These are phyloP conservation scores for Clavispora phyllophila DNA, from an alignment of 805 yeast genomes.

Conservation along the genomic window DNA sequence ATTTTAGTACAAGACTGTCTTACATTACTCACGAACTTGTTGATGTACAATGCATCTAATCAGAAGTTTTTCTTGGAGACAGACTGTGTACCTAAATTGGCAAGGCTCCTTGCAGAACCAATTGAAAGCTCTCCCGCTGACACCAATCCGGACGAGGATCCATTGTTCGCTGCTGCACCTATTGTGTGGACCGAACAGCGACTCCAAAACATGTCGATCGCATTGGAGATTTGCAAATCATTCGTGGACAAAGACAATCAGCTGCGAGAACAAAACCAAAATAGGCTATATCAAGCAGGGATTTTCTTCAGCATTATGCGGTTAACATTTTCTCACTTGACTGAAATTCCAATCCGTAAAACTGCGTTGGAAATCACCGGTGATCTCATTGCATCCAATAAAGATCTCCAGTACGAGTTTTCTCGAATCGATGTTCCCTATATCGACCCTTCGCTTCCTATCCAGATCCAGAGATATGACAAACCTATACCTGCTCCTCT, in stretches of 20 bases:
- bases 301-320: constrained; percentile 62
- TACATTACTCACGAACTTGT: constrained; percentile 62
- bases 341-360: constrained; percentile 64
- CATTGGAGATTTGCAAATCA: constrained; percentile 66
- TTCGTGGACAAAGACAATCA: constrained; percentile 72
- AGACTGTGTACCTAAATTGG: constrained; percentile 64
- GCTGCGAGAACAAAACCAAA: constrained; percentile 56
- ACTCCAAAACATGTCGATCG: constrained; percentile 56
- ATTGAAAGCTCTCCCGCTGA: constrained; percentile 34
- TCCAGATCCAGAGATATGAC: constrained; percentile 32
- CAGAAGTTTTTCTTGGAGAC: constrained; percentile 87
- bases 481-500: constrained; percentile 59
- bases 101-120: constrained; percentile 59
- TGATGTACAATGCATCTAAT: constrained; percentile 81
- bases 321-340: constrained; percentile 61
- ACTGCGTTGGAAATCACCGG: constrained; percentile 71
- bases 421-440: constrained; percentile 88
- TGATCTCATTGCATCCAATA: constrained; percentile 65
- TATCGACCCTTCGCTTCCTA: constrained; percentile 65
- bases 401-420: constrained; percentile 63
- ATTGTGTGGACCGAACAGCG: constrained; percentile 78
- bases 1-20: constrained; percentile 89
- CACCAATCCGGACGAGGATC: constrained; percentile 13
- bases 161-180: constrained; percentile 19
- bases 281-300: constrained; percentile 52